Evolutionary conservation across 208 protist genomes (phyloP).

Genomic region (Sergeia podlipaevii): DNA sequence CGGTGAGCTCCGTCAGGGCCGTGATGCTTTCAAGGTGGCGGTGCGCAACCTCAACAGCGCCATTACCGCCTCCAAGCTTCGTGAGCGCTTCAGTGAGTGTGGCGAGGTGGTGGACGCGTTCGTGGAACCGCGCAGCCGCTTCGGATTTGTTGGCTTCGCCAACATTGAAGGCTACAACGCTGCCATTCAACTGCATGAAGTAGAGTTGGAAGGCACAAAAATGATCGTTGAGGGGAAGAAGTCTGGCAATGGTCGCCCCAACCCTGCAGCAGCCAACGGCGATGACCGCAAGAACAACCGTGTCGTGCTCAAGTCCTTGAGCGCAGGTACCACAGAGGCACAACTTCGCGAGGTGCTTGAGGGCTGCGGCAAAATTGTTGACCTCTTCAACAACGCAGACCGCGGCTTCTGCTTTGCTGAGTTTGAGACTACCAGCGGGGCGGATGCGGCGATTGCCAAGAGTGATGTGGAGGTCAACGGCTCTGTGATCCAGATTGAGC

Average conservation of each 20-base stretch:
- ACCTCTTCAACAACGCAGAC: slow-evolving; percentile 41
- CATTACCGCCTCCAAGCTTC: slow-evolving; percentile 26
- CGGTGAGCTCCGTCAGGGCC: slow-evolving; percentile 5
- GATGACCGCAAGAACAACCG: slow-evolving; percentile 14
- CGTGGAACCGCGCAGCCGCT: slow-evolving; percentile 22
- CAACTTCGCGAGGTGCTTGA: slow-evolving; percentile 45
- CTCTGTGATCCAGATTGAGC: slow-evolving; percentile 28
- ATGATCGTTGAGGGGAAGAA: slow-evolving; percentile 42
- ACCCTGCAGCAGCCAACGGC: background rate
- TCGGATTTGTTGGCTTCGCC: slow-evolving; percentile 52
- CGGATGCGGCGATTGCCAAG: slow-evolving; percentile 36
- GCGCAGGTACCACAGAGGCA: slow-evolving; percentile 23
- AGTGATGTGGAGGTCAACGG: slow-evolving; percentile 38
- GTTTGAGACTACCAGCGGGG: slow-evolving; percentile 29
- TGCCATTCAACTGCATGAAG: slow-evolving; percentile 52
- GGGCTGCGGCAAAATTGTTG: slow-evolving; percentile 39
- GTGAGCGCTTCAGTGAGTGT: slow-evolving; percentile 32
- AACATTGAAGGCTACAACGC: slow-evolving; percentile 29
- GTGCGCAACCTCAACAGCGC: slow-evolving; percentile 27
- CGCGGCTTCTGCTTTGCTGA: slow-evolving; percentile 56
- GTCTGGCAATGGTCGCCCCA: slow-evolving; percentile 2
- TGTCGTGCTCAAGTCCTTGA: slow-evolving; percentile 51
- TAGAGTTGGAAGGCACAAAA: slow-evolving; percentile 28
- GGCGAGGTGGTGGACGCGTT: slow-evolving; percentile 50
- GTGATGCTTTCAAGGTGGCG: slow-evolving; percentile 35